phyloP scores from a whole-genome alignment of 495 filamentous ascomycete species.

The Apiosordaria backusii region DNA sequence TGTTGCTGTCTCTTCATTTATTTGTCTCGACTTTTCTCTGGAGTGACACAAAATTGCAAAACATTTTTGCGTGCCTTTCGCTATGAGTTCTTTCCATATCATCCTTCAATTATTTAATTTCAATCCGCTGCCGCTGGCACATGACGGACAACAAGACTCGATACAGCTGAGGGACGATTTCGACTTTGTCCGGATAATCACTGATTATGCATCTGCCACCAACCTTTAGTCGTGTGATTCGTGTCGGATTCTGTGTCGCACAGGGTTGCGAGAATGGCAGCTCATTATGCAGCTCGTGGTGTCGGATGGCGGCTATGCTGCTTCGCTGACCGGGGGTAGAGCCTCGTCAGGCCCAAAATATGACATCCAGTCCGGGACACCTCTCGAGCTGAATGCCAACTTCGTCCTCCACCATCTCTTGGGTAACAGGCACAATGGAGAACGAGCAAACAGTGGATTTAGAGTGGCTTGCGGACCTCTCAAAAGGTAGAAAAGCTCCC shows the following conservation, averaged over 20 bases:
- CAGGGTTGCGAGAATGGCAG: background rate
- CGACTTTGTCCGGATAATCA: too few relatives aligned
- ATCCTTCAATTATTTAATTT: too few relatives aligned
- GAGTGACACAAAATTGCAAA: too few relatives aligned
- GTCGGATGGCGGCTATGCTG: background rate
- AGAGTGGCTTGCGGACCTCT: background rate
- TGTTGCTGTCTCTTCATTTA: too few relatives aligned
- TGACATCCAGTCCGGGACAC: background rate
- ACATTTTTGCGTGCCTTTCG: too few relatives aligned
- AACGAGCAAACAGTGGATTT: background rate
- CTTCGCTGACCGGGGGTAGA: background rate
- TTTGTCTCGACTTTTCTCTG: too few relatives aligned
- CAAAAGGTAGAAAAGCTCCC: background rate
- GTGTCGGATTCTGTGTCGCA: background rate
- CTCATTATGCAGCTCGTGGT: background rate
- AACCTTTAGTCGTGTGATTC: background rate
- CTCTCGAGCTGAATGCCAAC: background rate
- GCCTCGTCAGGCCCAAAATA: background rate
- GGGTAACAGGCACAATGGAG: background rate
- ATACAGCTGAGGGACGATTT: too few relatives aligned
- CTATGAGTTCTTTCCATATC: too few relatives aligned
- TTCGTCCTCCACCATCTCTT: background rate
- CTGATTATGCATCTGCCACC: too few relatives aligned
- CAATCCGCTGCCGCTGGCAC: too few relatives aligned
- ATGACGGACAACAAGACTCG: too few relatives aligned